Evolutionary conservation across 1,139 yeast species (phyloP), one percentile per base, ranked within the genome.

Genomic region (Protomyces macrosporus): DNA sequence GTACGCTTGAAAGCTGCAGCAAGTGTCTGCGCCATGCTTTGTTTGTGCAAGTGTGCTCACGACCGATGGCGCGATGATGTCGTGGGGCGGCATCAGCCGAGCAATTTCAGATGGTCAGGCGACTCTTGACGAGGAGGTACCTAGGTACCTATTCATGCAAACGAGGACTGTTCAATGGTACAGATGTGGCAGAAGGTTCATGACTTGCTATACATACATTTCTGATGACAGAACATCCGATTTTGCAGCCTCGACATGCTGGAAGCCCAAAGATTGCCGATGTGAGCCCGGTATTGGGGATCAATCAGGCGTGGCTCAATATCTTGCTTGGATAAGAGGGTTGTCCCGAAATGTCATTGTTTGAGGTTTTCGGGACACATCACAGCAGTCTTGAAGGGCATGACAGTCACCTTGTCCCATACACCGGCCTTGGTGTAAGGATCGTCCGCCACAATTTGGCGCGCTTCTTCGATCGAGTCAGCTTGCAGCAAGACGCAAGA

Each of bases 1-100:
- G 14, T 34, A 58, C 62, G 62, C 52, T 58, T 50, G 16, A 58
- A 14, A 12, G 62, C 62, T 23, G 39, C 52, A 7, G 45, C 45
- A 16, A 58, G 53, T n/a, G 62, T 58, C 10, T 14, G 32, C 23
- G 48, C 48, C 48, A 42, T 42, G 32, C 42, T 39, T 6, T 39
- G n/a, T 39, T n/a, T 12, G 12, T 3, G 14, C 42, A 12, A 7
- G n/a, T 39, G 12, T 39, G 14, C 16, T 39, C 16, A 12, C 42
- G 14, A 39, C 16, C 1, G 12, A 39, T 14, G 42, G 12, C 12
- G 42, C 42, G 42, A 2, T n/a, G 14, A 9, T 14, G 14, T 39
- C 42, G 42, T 3, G 14, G 14, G 16, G 12, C 42, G 42, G 14
- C 42, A 10, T 12, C 14, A 12, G 42, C 42, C n/a, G 12, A 39